Conservation (phyloP, 139 green algal genomes). For the Closterium sp. region DNA sequence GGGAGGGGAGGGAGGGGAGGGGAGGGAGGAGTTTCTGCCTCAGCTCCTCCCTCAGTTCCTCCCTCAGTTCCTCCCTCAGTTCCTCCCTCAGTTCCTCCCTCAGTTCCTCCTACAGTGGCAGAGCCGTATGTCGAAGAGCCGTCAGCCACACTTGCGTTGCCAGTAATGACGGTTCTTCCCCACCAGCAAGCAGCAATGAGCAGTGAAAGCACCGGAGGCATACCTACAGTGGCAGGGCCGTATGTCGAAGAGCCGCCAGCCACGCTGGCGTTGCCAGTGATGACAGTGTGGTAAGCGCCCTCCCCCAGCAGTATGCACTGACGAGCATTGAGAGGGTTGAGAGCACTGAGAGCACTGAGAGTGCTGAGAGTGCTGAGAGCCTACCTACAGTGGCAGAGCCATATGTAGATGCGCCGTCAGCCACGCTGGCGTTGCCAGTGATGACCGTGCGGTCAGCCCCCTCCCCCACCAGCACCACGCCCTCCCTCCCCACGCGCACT, state of each 20-base stretch:
- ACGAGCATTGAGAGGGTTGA: too few relatives aligned
- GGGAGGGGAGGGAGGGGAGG: too few relatives aligned
- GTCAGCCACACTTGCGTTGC: neutral
- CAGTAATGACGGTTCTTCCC: neutral
- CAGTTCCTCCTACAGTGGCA: slow-evolving; percentile 3
- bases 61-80: too few relatives aligned
- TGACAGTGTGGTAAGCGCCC: neutral
- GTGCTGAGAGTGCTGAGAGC: too few relatives aligned
- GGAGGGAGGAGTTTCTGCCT: too few relatives aligned
- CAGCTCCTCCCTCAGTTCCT: too few relatives aligned
- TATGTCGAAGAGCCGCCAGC: neutral
- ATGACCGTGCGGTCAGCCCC: neutral
- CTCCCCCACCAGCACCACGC: neutral
- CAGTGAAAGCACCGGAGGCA: too few relatives aligned
- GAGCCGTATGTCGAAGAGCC: neutral
- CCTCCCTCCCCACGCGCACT: too few relatives aligned
- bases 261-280: neutral
- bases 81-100: too few relatives aligned
- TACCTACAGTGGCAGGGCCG: neutral
- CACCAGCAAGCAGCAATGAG: too few relatives aligned
- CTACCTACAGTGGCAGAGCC: neutral
- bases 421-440: too few relatives aligned
- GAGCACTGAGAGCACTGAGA: too few relatives aligned
- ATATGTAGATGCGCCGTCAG: neutral
- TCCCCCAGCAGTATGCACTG: neutral